Evolutionary conservation across 2,329 filamentous ascomycete genomes (phyloP), one percentile per base, ranked within the genome.

Genomic region (Botrytis porri): DNA sequence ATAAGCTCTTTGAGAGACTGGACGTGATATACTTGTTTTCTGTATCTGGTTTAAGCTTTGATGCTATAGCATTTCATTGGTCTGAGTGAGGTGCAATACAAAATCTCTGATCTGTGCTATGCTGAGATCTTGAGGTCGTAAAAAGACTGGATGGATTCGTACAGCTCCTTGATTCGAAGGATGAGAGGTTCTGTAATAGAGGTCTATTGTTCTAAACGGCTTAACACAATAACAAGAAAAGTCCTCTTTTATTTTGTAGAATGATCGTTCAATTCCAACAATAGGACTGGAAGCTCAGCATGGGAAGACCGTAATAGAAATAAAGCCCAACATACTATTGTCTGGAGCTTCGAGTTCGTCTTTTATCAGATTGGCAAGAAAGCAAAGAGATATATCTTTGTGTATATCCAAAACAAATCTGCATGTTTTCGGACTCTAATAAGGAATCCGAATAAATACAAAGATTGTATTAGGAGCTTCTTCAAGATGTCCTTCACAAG

Each of bases 171-270:
- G 22, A 37, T 39, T 39, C 2, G 8, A 7, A 25, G 18, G 4
- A 51, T n/a, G 16, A 20, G 4, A 37, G 16, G 35, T 35, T 18
- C n/a, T 57, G 16, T 3, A 57, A 57, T 32, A 57, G 6, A 57
- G 16, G 12, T n/a, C 48, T 4, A 25, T 54, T n/a, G 10, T 7
- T n/a, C 16, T 18, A 1, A 18, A 18, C n/a, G 16, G 6, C 14
- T 32, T 18, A 1, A 29, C 18, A 18, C 6, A 0, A 16, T 57
- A 0, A 3, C 12, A 29, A 20, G 4, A 0, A 37, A 37, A 20
- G 18, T 16, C 3, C 16, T 43, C 6, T 2, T 65, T 37, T 20
- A 37, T n/a, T 14, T 6, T 37, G 43, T 37, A 51, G 7, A 48
- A 35, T 10, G 2, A n/a, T 51, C 5, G 12, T 65, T 16, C 29